These are phyloP conservation scores for Paxillus ammoniavirescens DNA, from an alignment of 768 basidiomycete species.

Conservation along the genomic window DNA sequence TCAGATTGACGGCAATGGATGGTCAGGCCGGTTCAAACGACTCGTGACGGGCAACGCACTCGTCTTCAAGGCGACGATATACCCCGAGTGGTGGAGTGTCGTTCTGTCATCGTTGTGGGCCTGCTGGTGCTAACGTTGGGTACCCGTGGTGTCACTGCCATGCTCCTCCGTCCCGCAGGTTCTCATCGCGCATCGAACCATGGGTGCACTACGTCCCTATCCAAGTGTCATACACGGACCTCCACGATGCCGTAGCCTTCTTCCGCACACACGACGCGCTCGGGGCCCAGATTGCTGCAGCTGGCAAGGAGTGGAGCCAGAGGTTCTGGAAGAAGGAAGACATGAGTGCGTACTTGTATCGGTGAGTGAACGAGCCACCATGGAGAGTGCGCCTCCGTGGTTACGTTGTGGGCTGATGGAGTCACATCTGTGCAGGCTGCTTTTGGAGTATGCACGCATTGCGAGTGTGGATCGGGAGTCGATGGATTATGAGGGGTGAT, in stretches of 20 bases:
- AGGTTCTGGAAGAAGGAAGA: slow-evolving; percentile 61
- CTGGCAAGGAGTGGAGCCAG: slow-evolving; percentile 57
- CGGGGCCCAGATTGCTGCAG: slow-evolving; percentile 52
- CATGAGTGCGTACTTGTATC: slow-evolving; percentile 55
- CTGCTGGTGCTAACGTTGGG: background rate
- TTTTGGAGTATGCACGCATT: slow-evolving; percentile 54
- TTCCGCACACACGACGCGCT: slow-evolving; percentile 68
- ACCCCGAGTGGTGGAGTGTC: slow-evolving; percentile 62
- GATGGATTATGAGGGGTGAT: slow-evolving; percentile 34
- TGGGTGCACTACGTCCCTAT: slow-evolving; percentile 79
- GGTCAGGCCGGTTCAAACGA: slow-evolving; percentile 69
- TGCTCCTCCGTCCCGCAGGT: slow-evolving; percentile 37
- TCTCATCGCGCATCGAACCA: slow-evolving; percentile 52
- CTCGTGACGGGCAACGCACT: slow-evolving; percentile 61
- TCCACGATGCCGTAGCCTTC: slow-evolving; percentile 71
- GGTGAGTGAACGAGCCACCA: slow-evolving; percentile 35
- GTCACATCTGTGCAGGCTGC: slow-evolving; percentile 40
- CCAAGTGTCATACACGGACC: slow-evolving; percentile 60
- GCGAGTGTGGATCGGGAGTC: slow-evolving; percentile 44
- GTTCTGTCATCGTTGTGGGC: background rate
- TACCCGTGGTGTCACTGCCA: background rate
- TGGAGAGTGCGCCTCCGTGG: accelerated
- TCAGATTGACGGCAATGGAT: slow-evolving; percentile 63
- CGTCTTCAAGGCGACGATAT: slow-evolving; percentile 69
- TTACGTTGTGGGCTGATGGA: background rate